Percentiles rank a stretch among this genome's conserved stretches.
Evolutionary conservation across 495 filamentous ascomycete genomes (phyloP).

Genomic region (Choiromyces venosus): DNA sequence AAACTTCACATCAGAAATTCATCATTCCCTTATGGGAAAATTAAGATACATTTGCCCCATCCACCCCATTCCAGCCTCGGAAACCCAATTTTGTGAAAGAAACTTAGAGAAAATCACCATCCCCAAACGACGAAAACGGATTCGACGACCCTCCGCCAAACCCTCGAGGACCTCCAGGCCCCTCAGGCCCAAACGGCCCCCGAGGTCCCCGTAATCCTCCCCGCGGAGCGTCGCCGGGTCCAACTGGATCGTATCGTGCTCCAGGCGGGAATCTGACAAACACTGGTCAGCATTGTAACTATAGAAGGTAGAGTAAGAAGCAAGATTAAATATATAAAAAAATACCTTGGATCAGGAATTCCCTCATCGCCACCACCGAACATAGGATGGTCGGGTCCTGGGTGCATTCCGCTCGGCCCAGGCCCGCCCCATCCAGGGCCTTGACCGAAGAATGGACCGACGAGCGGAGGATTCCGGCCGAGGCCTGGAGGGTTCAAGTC

Average conservation of each 20-base stretch:
- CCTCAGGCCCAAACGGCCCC: slow-evolving; percentile 41
- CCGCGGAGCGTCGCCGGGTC: slow-evolving; percentile 59
- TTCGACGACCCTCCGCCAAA: slow-evolving; percentile 45
- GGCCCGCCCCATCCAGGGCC: slow-evolving; percentile 47
- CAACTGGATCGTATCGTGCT: slow-evolving; percentile 72
- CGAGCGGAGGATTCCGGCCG: slow-evolving; percentile 75
- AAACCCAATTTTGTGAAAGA: background rate
- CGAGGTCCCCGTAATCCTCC: slow-evolving; percentile 50
- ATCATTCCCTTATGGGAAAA: background rate
- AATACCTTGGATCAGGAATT: slow-evolving; percentile 54
- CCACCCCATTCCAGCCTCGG: background rate
- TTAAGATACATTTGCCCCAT: background rate
- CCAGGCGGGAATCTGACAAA: slow-evolving; percentile 52
- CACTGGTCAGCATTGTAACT: slow-evolving; percentile 26
- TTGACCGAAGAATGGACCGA: slow-evolving; percentile 55
- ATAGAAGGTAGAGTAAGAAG: background rate
- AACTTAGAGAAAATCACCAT: slow-evolving; percentile 61
- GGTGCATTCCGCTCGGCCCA: slow-evolving; percentile 75
- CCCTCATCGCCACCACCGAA: slow-evolving; percentile 61
- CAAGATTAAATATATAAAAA: background rate
- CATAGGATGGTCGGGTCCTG: slow-evolving; percentile 87
- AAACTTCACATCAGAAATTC: background rate
- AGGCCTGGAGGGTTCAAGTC: slow-evolving; percentile 85
- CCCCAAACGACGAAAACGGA: slow-evolving; percentile 58
- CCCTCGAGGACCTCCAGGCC: slow-evolving; percentile 44